Percentiles rank a stretch among this genome's conserved stretches.
Evolutionary conservation across 768 basidiomycete species (phyloP).

Genomic region (Filobasidium wieringae): DNA sequence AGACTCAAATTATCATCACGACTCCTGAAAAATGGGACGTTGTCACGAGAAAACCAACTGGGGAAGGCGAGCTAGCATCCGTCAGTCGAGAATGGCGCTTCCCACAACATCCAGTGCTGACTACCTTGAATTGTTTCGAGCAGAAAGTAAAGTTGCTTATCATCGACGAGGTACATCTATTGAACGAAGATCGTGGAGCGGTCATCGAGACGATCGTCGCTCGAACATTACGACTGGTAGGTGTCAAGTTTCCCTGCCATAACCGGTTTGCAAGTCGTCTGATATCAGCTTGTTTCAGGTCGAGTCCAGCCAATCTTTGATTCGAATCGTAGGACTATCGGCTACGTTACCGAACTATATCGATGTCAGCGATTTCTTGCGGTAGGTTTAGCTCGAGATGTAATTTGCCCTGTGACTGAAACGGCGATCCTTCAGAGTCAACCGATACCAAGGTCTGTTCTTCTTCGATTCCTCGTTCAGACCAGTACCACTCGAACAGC

Average conservation of each 20-base stretch:
- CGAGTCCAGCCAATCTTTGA: slow-evolving; percentile 89
- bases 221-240: slow-evolving; percentile 74
- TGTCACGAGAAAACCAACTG: slow-evolving; percentile 89
- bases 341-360: slow-evolving; percentile 95
- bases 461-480: slow-evolving; percentile 97
- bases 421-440: slow-evolving; percentile 50
- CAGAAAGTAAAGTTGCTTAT: slow-evolving; percentile 88
- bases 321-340: slow-evolving; percentile 83
- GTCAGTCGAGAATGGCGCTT: slow-evolving; percentile 43
- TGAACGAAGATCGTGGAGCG: slow-evolving; percentile 95
- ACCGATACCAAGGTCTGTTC: slow-evolving; percentile 73
- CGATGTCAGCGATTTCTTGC: slow-evolving; percentile 88
- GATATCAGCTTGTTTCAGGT: slow-evolving; percentile 48
- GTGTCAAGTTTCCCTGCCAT: slow-evolving; percentile 1
- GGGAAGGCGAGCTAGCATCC: slow-evolving; percentile 90
- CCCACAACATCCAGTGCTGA: neutral
- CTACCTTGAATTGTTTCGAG: neutral
- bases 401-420: neutral
- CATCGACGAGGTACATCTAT: slow-evolving; percentile 91
- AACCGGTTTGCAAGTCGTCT: neutral
- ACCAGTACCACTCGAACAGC: slow-evolving; percentile 91
- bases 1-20: slow-evolving; percentile 95
- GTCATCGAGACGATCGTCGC: slow-evolving; percentile 98
- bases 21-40: slow-evolving; percentile 99
- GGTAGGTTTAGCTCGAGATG: slow-evolving; percentile 45